A percentile compares a stretch with the other conserved stretches of the same genome.
phyloP scores from a whole-genome alignment of 2,329 filamentous ascomycete species.

The Dactylellina drechsleri region DNA sequence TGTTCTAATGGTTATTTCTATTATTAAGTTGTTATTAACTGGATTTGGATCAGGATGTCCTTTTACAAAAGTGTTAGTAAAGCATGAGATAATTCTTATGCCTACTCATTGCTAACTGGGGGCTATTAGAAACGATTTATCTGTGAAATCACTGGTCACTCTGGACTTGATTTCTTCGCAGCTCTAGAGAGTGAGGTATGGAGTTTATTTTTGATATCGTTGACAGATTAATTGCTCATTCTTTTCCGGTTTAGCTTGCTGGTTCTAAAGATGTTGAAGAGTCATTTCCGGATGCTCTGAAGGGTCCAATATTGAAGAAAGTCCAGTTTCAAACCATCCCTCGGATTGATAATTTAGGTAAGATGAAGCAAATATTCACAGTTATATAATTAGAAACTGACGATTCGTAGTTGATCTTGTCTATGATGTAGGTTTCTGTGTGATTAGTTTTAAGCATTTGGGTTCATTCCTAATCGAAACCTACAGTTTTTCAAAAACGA shows the following conservation, averaged over 20 bases:
- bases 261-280: conserved; percentile 90
- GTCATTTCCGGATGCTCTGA: conserved; percentile 88
- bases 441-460: background rate
- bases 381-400: conserved; percentile 16
- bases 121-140: conserved; percentile 79
- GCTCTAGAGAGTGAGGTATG: conserved; percentile 87
- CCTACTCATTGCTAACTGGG: conserved; percentile 3
- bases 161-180: conserved; percentile 89
- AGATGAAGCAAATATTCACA: conserved; percentile 56
- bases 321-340: conserved; percentile 91
- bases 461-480: background rate
- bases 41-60: conserved; percentile 73
- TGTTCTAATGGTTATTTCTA: too few species aligned
- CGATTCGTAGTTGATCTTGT: conserved; percentile 70
- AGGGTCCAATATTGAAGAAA: conserved; percentile 86
- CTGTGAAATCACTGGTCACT: conserved; percentile 94
- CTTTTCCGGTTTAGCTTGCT: conserved; percentile 68
- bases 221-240: conserved; percentile 57
- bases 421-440: conserved; percentile 66
- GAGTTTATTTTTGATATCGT: conserved; percentile 9
- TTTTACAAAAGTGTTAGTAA: conserved; percentile 73
- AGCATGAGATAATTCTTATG: conserved; percentile 23
- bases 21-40: too few species aligned
- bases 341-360: conserved; percentile 83
- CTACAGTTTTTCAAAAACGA: conserved; percentile 78